Percentiles rank a stretch among this genome's conserved stretches.
These are phyloP conservation scores for Phytopythium helicoides DNA, from an alignment of 352 stramenopile genomes.

Conservation along the genomic window DNA sequence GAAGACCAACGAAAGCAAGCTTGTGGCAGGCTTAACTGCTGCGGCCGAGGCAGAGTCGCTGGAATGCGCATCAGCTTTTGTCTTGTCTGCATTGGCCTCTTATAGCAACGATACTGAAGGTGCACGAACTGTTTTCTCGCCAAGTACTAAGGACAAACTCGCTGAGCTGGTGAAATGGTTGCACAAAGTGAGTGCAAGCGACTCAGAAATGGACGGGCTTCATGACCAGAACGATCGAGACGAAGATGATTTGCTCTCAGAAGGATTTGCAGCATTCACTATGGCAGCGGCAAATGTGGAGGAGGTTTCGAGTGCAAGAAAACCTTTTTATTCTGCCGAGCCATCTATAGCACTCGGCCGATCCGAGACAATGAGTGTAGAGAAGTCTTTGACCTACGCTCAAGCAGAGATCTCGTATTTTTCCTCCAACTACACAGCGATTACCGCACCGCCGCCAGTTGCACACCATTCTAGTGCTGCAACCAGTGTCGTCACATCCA, in stretches of 20 bases:
- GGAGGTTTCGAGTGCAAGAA: too few species aligned
- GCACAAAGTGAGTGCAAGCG: not conserved
- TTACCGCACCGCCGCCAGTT: too few species aligned
- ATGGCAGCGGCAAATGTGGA: slow-evolving; percentile 1
- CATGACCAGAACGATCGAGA: slow-evolving; percentile 10
- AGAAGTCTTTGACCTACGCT: not conserved
- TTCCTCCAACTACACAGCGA: too few species aligned
- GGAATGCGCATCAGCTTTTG: slow-evolving; percentile 13
- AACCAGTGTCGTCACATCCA: too few species aligned
- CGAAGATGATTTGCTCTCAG: slow-evolving; percentile 36
- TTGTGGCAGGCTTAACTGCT: slow-evolving; percentile 24
- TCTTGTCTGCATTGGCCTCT: slow-evolving; percentile 8
- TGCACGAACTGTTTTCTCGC: slow-evolving; percentile 1
- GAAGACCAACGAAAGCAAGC: slow-evolving; percentile 45
- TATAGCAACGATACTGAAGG: not conserved
- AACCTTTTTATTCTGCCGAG: slow-evolving; percentile 1
- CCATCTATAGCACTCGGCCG: too few species aligned
- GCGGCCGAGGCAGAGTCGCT: slow-evolving; percentile 24
- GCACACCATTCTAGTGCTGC: too few species aligned
- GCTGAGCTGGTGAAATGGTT: not conserved
- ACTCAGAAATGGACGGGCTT: slow-evolving; percentile 8
- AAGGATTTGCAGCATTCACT: slow-evolving; percentile 33
- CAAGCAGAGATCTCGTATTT: not conserved
- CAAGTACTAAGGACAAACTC: slow-evolving; percentile 2
- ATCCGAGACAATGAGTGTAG: too few species aligned